These are phyloP conservation scores for Gardenia jasminoides DNA, from an alignment of 257 asterid genomes.

Conservation along the genomic window DNA sequence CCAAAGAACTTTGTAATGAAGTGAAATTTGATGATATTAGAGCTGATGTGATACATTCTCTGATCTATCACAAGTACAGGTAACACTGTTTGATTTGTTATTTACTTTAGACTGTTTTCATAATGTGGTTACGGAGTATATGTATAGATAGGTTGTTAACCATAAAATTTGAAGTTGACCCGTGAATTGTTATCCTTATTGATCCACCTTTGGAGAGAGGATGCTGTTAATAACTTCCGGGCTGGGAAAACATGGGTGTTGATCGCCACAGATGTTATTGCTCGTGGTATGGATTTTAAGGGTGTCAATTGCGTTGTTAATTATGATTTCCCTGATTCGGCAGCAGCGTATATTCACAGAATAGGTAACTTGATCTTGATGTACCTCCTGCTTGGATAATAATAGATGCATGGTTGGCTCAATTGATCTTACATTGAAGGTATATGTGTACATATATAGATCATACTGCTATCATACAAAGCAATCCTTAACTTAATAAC, in stretches of 20 bases:
- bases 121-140: not conserved
- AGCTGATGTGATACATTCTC: conserved; percentile 79
- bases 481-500: too few relatives aligned
- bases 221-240: conserved; percentile 75
- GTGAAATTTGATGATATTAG: conserved; percentile 65
- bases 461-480: too few relatives aligned
- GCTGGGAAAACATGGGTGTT: conserved; percentile 94
- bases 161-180: not conserved
- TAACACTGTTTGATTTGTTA: conserved; percentile 18
- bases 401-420: not conserved
- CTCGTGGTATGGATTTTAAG: conserved; percentile 98
- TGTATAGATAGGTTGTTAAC: not conserved
- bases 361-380: conserved; percentile 48
- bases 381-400: not conserved
- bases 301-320: conserved; percentile 86
- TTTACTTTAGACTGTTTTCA: not conserved
- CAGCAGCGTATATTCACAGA: conserved; percentile 81
- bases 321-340: conserved; percentile 87
- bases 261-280: conserved; percentile 87
- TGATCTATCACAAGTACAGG: conserved; percentile 67
- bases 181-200: not conserved
- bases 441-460: too few relatives aligned
- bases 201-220: conserved; percentile 51
- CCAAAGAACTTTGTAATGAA: conserved; percentile 69
- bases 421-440: not conserved